A percentile compares a stretch with the other conserved stretches of the same genome.
Conservation (phyloP, 1,284 basidiomycete genomes). For the Leccinum griseonigrum region DNA sequence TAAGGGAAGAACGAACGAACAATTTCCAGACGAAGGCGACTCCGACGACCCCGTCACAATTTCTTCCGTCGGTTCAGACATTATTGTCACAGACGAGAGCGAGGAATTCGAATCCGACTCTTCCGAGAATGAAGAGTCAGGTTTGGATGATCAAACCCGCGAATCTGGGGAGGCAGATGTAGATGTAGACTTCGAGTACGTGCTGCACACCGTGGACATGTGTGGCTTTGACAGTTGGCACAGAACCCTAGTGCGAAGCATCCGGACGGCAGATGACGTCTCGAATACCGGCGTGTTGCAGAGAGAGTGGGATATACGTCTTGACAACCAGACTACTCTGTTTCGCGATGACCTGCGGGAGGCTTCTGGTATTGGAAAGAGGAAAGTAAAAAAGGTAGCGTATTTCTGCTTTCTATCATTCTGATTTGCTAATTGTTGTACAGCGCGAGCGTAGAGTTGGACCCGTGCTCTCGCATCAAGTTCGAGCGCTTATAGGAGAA, state of each 20-base stretch:
- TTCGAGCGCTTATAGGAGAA: conserved; percentile 81
- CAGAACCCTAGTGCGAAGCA: conserved; percentile 26
- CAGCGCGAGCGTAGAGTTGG: conserved; percentile 39
- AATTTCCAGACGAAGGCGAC: conserved; percentile 10
- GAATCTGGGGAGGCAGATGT: conserved; percentile 16
- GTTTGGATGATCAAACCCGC: conserved; percentile 3
- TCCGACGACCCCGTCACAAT: not conserved
- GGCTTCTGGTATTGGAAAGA: conserved; percentile 68
- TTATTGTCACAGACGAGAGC: conserved; percentile 5
- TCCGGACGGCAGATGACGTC: conserved; percentile 27
- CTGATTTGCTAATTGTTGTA: not conserved
- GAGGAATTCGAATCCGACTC: conserved; percentile 21
- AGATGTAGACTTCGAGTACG: conserved; percentile 32
- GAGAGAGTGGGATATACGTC: conserved; percentile 29
- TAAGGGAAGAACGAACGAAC: not conserved
- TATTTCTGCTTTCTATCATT: not conserved
- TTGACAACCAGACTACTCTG: conserved; percentile 60
- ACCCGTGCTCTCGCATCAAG: conserved; percentile 77
- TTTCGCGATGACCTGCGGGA: conserved; percentile 63
- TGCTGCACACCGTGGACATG: not conserved
- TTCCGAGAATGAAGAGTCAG: conserved; percentile 25
- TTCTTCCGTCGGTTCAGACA: conserved; percentile 8
- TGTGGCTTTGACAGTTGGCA: not conserved
- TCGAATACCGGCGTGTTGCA: conserved; percentile 25
- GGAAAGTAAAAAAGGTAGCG: conserved; percentile 45